Base-by-base conservation (phyloP, 2,329 filamentous ascomycete genomes). In the Graphilbum sp. region DNA sequence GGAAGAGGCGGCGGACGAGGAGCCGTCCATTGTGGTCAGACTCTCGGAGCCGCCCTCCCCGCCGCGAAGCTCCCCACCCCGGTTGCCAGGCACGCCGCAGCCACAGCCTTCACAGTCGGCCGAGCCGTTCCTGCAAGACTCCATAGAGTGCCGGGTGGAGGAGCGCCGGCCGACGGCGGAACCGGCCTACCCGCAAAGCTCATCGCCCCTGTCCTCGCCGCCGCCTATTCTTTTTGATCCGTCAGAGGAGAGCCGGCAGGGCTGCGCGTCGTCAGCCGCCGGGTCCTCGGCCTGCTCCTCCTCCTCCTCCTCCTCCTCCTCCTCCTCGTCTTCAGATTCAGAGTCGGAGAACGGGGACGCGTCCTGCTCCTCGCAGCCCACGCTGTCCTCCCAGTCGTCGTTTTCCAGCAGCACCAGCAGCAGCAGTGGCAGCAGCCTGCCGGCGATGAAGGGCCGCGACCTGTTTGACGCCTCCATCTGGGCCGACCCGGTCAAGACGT, bases 401-500 rank as follows among this genome's bases (percentile, higher is more conserved):
- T 50, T 46, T 36, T 42, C 44, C 3, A 46, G 44, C 19, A 50
- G 50, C 15, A n/a, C n/a, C n/a, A n/a, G n/a, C n/a, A n/a, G n/a
- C n/a, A n/a, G n/a, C n/a, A n/a, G n/a, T n/a, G n/a, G n/a, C n/a
- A 43, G 53, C 8, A 54, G 57, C 8, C 50, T 78, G 1, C 71
- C 72, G 2, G 72, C 75, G 34, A 68, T 82, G 53, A 80, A 80
- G 50, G 79, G 79, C 3, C 69, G 72, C 39, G 78, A 84, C 48
- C 57, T 84, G 3, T 84, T 84, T 46, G 77, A 83, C 53, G 68
- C 69, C 15, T 73, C 74, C 21, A 72, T 83, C 40, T 84, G 78
- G 72, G 62, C 72, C 0, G 75, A 81, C 48, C 72, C 76, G 0
- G 54, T 74, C 15, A 71, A 73, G 34, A 83, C 78, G 0, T 75